A percentile compares a stretch with the other conserved stretches of the same genome.
phyloP scores from a whole-genome alignment of 306 rosid species.

The Begonia peltatifolia region DNA sequence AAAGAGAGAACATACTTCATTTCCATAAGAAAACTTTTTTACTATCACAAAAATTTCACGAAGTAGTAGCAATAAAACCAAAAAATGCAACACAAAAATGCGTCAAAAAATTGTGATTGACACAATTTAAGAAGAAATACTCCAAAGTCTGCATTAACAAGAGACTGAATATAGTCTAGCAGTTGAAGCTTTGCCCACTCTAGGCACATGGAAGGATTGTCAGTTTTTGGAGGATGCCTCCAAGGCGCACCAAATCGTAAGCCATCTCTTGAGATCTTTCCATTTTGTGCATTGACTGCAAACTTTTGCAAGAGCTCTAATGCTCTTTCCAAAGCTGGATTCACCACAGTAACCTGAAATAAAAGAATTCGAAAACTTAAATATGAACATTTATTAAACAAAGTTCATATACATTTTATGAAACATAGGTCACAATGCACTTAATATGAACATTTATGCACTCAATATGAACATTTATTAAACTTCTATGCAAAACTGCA shows the following conservation, averaged over 20 bases:
- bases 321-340: constrained; percentile 90
- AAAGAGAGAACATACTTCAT: background rate
- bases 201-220: constrained; percentile 34
- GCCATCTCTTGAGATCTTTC: constrained; percentile 52
- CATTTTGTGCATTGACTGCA: constrained; percentile 47
- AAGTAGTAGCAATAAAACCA: too few relatives aligned
- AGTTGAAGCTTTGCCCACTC: constrained; percentile 87
- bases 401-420: too few relatives aligned
- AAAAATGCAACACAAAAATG: constrained; percentile 6
- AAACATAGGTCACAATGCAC: too few relatives aligned
- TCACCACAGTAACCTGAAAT: constrained; percentile 61
- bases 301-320: constrained; percentile 57
- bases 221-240: constrained; percentile 79
- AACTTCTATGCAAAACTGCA: too few relatives aligned
- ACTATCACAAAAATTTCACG: too few relatives aligned
- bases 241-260: constrained; percentile 95
- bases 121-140: constrained; percentile 23
- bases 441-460: too few relatives aligned
- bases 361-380: constrained; percentile 6
- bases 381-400: too few relatives aligned
- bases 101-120: constrained; percentile 1
- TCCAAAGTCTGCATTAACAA: constrained; percentile 72
- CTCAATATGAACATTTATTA: too few relatives aligned
- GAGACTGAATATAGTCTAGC: constrained; percentile 75
- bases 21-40: too few relatives aligned